Conservation (phyloP, 257 asterid species). For the Nicotiana knightiana region DNA sequence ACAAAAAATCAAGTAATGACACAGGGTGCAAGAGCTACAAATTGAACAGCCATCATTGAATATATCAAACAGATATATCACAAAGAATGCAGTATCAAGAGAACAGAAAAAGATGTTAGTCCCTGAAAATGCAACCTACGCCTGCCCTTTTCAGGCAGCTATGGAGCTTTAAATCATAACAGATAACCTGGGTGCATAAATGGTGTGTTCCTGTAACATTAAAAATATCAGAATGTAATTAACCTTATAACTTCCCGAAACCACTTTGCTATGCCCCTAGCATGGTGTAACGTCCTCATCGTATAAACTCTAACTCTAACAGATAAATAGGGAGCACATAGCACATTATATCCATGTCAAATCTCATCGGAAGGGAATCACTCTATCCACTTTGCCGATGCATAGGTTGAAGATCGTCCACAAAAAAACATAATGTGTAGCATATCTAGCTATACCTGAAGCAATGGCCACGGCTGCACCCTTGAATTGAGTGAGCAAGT, state of each 20-base stretch:
- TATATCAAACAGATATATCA: not conserved
- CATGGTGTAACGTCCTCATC: not conserved
- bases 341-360: not conserved
- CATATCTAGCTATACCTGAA: conserved; percentile 46
- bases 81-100: not conserved
- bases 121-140: not conserved
- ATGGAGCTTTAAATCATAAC: not conserved
- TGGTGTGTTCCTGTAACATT: not conserved
- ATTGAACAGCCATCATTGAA: not conserved
- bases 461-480: conserved; percentile 92
- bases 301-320: not conserved
- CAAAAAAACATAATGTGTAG: not conserved
- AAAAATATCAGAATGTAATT: not conserved
- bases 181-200: not conserved
- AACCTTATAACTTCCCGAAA: not conserved
- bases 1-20: not conserved
- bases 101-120: not conserved
- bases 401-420: not conserved
- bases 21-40: not conserved
- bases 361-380: not conserved
- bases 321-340: not conserved
- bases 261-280: not conserved
- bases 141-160: not conserved
- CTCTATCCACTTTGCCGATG: not conserved
- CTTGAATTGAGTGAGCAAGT: conserved; percentile 81